Evolutionary conservation across 352 stramenopile species (phyloP).

Genomic region (Stramenopiles sp.): DNA sequence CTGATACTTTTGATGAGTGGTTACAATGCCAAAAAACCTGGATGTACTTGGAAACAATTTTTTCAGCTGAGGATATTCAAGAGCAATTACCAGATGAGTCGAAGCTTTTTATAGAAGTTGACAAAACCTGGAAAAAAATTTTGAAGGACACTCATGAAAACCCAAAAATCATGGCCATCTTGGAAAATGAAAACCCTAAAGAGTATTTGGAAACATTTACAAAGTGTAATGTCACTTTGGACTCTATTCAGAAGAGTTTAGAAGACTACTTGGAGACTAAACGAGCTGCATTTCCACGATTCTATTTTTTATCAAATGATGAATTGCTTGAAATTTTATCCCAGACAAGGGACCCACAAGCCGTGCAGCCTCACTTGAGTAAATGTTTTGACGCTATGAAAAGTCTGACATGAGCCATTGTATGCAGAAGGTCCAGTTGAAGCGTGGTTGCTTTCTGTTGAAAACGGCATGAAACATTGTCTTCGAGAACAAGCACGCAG

Average conservation of each 20-base stretch:
- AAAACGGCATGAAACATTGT: slow-evolving; percentile 57
- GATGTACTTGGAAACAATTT: slow-evolving; percentile 69
- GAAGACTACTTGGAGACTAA: slow-evolving; percentile 76
- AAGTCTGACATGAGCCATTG: slow-evolving; percentile 51
- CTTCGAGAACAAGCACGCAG: slow-evolving; percentile 60
- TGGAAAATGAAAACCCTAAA: slow-evolving; percentile 40
- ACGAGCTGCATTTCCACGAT: slow-evolving; percentile 66
- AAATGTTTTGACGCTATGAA: slow-evolving; percentile 87
- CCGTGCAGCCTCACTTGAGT: slow-evolving; percentile 70
- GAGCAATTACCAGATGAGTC: slow-evolving; percentile 57
- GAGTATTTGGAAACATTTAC: slow-evolving; percentile 27
- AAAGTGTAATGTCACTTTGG: slow-evolving; percentile 37
- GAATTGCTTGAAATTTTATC: slow-evolving; percentile 79
- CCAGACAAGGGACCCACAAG: slow-evolving; percentile 76
- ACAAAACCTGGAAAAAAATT: slow-evolving; percentile 56
- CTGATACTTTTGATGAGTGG: slow-evolving; percentile 55
- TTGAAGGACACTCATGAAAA: slow-evolving; percentile 53
- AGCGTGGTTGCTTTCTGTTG: slow-evolving; percentile 55
- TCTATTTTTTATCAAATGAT: slow-evolving; percentile 87
- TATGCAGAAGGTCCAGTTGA: slow-evolving; percentile 59
- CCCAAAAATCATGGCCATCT: slow-evolving; percentile 44
- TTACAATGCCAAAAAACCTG: slow-evolving; percentile 52
- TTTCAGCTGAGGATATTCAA: slow-evolving; percentile 60
- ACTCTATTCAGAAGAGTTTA: slow-evolving; percentile 70
- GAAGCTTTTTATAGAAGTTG: slow-evolving; percentile 53